These are phyloP conservation scores for Serendipita indica DNA, from an alignment of 768 basidiomycete genomes.

Conservation along the genomic window DNA sequence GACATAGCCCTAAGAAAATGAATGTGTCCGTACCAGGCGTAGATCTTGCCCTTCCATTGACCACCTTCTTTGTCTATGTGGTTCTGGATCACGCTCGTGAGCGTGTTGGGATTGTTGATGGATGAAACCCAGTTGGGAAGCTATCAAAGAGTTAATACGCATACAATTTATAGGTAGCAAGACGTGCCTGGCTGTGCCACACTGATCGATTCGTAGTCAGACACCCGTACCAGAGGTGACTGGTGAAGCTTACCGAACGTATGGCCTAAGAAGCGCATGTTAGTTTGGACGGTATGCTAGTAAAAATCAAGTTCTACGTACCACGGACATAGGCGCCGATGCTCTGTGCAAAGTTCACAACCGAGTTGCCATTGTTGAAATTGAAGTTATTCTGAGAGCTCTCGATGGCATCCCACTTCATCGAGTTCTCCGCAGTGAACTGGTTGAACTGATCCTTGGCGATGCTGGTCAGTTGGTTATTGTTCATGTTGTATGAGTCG, in stretches of 20 bases:
- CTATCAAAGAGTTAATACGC: too few relatives aligned
- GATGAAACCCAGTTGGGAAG: conserved; percentile 13
- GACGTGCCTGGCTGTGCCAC: too few relatives aligned
- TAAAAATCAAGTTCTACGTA: conserved; percentile 12
- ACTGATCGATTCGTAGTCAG: too few relatives aligned
- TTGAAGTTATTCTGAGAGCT: conserved; percentile 9
- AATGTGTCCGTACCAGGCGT: not conserved
- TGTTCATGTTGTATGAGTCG: too few relatives aligned
- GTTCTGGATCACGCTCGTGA: conserved; percentile 14
- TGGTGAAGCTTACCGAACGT: too few relatives aligned
- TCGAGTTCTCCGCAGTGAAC: conserved; percentile 14
- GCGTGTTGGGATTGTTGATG: conserved; percentile 10
- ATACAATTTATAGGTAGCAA: too few relatives aligned
- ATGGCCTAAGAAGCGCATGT: too few relatives aligned
- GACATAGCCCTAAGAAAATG: not conserved
- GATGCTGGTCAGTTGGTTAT: too few relatives aligned
- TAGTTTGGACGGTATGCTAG: too few relatives aligned
- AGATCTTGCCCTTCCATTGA: not conserved
- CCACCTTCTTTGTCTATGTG: conserved; percentile 6
- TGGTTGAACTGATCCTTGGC: conserved; percentile 10
- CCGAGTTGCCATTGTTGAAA: conserved; percentile 11
- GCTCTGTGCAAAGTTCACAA: conserved; percentile 14
- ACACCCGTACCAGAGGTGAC: too few relatives aligned
- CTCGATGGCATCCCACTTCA: conserved; percentile 11
- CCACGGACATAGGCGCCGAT: conserved; percentile 13